A percentile compares a stretch with the other conserved stretches of the same genome.
These are phyloP conservation scores for Teunomyces atbi DNA, from an alignment of 805 yeast genomes.

Conservation along the genomic window DNA sequence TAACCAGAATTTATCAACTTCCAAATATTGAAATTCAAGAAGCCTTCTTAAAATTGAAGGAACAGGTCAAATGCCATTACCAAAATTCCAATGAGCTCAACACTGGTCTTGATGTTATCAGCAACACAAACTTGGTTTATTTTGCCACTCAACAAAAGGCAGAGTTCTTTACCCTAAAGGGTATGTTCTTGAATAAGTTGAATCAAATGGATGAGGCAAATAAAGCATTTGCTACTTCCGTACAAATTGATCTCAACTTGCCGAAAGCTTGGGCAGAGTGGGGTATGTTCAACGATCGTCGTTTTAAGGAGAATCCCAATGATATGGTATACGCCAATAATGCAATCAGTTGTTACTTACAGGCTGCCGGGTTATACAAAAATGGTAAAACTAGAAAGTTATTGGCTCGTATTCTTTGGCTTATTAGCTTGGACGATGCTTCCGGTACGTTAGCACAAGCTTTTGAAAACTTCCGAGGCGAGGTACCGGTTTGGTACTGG, in stretches of 20 bases:
- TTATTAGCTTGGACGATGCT: conserved; percentile 85
- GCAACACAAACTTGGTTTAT: conserved; percentile 92
- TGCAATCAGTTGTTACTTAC: conserved; percentile 93
- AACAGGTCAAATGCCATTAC: conserved; percentile 96
- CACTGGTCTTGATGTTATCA: conserved; percentile 94
- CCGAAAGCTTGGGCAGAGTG: conserved; percentile 99
- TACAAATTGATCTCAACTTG: conserved; percentile 87
- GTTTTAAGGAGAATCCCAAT: conserved; percentile 78
- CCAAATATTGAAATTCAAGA: conserved; percentile 99
- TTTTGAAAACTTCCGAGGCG: conserved; percentile 90
- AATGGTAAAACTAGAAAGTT: conserved; percentile 86
- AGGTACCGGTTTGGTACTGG: conserved; percentile 99
- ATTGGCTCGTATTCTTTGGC: conserved; percentile 88
- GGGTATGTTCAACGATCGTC: conserved; percentile 92
- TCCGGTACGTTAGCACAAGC: conserved; percentile 80
- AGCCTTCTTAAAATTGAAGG: conserved; percentile 91
- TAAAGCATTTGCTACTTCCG: conserved; percentile 97
- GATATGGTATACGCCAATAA: conserved; percentile 85
- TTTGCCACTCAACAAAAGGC: conserved; percentile 98
- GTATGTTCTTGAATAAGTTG: conserved; percentile 93
- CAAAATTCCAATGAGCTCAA: conserved; percentile 87
- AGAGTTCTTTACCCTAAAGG: conserved; percentile 94
- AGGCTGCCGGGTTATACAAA: conserved; percentile 96
- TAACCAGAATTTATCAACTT: conserved; percentile 88
- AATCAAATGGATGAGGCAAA: conserved; percentile 93